Conservation (phyloP, 2,329 filamentous ascomycete genomes). For the Podosphaera aphanis region DNA sequence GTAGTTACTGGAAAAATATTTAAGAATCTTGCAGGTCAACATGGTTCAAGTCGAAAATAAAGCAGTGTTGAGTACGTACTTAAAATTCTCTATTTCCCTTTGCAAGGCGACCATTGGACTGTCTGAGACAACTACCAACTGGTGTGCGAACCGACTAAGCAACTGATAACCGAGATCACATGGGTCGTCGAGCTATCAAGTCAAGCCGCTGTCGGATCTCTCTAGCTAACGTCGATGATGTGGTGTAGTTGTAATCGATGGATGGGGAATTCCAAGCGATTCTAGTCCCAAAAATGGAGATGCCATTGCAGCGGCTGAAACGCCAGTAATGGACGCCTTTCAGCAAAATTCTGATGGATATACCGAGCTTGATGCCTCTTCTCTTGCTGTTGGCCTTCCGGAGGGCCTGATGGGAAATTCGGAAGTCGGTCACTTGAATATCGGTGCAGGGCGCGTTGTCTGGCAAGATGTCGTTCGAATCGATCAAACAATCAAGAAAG, state of each 20-base stretch:
- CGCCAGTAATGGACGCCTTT: conserved; percentile 85
- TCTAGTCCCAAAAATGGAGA: conserved; percentile 72
- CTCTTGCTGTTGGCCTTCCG: conserved; percentile 79
- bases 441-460: conserved; percentile 87
- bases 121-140: neutral
- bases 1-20: neutral
- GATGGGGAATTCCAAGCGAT: conserved; percentile 75
- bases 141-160: no score
- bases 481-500: conserved; percentile 56
- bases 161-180: neutral
- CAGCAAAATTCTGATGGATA: conserved; percentile 63
- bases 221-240: conserved; percentile 35
- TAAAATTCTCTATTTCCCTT: neutral
- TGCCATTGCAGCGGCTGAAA: conserved; percentile 81
- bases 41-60: conserved; percentile 49
- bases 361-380: conserved; percentile 85
- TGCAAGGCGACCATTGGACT: neutral
- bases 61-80: conserved; percentile 36
- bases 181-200: neutral
- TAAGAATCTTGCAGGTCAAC: conserved; percentile 14
- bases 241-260: conserved; percentile 81
- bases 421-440: conserved; percentile 96
- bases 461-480: conserved; percentile 98
- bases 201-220: conserved; percentile 25
- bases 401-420: conserved; percentile 98